Evolutionary conservation across 768 basidiomycete genomes (phyloP).

Genomic region (Leccinum rimulosum): DNA sequence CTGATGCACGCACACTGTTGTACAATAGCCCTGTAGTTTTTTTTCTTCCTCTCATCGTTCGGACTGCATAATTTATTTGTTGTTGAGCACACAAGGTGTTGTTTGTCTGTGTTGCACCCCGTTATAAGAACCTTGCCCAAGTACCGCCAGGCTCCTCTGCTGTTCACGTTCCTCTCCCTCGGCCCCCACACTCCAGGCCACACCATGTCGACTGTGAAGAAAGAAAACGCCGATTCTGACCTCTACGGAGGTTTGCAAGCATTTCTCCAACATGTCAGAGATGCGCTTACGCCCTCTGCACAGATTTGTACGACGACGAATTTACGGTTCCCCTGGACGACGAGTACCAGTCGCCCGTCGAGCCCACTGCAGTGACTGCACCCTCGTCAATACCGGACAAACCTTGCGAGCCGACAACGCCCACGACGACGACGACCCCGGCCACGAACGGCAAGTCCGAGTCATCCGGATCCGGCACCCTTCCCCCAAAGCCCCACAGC

Average conservation of each 20-base stretch:
- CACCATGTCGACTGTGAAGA: constrained; percentile 24
- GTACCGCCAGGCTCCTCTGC: constrained; percentile 1
- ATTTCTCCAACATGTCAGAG: neutral
- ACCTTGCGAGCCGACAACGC: constrained; percentile 17
- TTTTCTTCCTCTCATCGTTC: neutral
- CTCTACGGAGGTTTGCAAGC: constrained; percentile 44
- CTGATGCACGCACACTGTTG: constrained; percentile 22
- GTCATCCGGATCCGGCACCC: constrained; percentile 16
- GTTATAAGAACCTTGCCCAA: constrained; percentile 1
- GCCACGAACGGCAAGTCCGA: constrained; percentile 23
- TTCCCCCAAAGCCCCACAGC: constrained; percentile 29
- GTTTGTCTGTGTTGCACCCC: constrained; percentile 25
- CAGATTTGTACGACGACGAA: constrained; percentile 56
- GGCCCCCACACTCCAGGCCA: neutral
- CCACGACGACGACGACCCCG: constrained; percentile 12
- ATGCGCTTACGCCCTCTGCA: constrained; percentile 4
- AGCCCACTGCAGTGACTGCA: constrained; percentile 19
- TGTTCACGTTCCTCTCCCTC: neutral
- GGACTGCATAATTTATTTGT: constrained; percentile 25
- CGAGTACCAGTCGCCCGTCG: constrained; percentile 30
- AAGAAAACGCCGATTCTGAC: constrained; percentile 38
- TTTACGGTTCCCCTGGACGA: constrained; percentile 34
- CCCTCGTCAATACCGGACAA: constrained; percentile 20
- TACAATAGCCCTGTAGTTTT: constrained; percentile 24
- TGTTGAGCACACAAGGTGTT: constrained; percentile 13